These are phyloP conservation scores for Suillus weaverae DNA, from an alignment of 768 basidiomycete genomes.

Conservation along the genomic window DNA sequence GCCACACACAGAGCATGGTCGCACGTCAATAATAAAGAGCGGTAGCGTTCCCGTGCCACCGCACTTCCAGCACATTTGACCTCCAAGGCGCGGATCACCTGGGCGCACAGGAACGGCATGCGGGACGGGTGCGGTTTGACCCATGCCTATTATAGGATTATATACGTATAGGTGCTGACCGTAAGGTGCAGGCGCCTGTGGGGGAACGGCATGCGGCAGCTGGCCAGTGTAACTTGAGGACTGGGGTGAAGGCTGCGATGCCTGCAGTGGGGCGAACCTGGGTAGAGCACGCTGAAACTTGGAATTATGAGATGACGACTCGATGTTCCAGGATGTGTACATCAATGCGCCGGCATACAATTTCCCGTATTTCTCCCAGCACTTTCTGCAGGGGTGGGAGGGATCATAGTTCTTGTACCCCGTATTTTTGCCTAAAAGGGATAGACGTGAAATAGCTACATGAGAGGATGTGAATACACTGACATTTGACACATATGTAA, in stretches of 20 bases:
- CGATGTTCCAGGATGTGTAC: slow-evolving; percentile 44
- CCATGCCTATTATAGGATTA: slow-evolving; percentile 21
- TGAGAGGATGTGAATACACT: slow-evolving; percentile 15
- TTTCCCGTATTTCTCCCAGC: slow-evolving; percentile 71
- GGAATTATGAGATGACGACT: slow-evolving; percentile 20
- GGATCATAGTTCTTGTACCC: slow-evolving; percentile 76
- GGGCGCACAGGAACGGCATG: slow-evolving; percentile 50
- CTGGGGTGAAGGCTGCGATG: slow-evolving; percentile 2
- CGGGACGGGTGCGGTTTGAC: slow-evolving; percentile 33
- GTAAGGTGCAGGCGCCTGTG: not conserved
- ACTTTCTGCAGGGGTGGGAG: slow-evolving; percentile 63
- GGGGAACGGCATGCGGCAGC: slow-evolving; percentile 1
- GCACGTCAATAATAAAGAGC: slow-evolving; percentile 54
- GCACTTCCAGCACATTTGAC: slow-evolving; percentile 64
- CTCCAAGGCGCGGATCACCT: slow-evolving; percentile 73
- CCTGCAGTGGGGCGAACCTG: slow-evolving; percentile 23
- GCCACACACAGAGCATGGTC: slow-evolving; percentile 55
- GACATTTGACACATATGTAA: slow-evolving; percentile 69
- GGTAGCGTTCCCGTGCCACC: slow-evolving; percentile 54
- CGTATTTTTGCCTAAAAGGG: slow-evolving; percentile 62
- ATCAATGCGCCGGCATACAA: slow-evolving; percentile 60
- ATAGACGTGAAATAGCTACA: not conserved
- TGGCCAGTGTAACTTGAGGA: not conserved
- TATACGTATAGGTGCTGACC: slow-evolving; percentile 26
- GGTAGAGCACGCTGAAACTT: slow-evolving; percentile 33